Evolutionary conservation across 2,329 filamentous ascomycete genomes (phyloP), one percentile per base, ranked within the genome.

Genomic region (Fusarium hainanense): DNA sequence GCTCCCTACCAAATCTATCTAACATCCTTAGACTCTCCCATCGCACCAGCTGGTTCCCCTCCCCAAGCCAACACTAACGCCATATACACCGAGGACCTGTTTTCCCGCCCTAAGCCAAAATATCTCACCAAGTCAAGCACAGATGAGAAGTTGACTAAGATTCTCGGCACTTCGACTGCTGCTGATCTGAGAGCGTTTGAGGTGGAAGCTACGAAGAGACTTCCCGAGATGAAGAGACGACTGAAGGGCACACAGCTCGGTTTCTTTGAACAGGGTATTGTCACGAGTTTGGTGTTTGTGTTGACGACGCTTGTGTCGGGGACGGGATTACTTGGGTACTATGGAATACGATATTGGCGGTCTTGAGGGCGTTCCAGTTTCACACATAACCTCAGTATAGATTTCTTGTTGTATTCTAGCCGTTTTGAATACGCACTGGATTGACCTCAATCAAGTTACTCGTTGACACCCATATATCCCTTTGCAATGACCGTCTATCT

Each of bases 241-340:
- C 65, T 65, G 8, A 68, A 68, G 7, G 63, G 32, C 3, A 46
- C 63, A 0, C 48, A 46, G 0, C 66, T 70, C 23, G 68, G 68
- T 0, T 71, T 70, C 21, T 70, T 70, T 9, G 57, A 71, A 3
- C 68, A 70, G 14, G 68, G 68, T 10, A 70, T 70, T 6, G 58
- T 70, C 9, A 70, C 68, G 0, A 67, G 68, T 23, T 18, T 70
- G 13, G 52, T 61, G 0, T 48, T 70, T 9, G 30, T 64, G 0
- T 25, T 70, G 20, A 66, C 68, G 1, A 70, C 68, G 0, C 49
- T 68, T 8, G 51, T 68, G 1, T 68, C 68, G 0, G 54, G 68
- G 12, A 68, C 68, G 0, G 52, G 68, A 0, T 9, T 70, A 4
- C 43, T 68, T 13, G 55, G 68, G 1, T 70, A 70, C 1, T 70